These are phyloP conservation scores for Phytopythium sindhum DNA, from an alignment of 352 stramenopile genomes.

Conservation along the genomic window DNA sequence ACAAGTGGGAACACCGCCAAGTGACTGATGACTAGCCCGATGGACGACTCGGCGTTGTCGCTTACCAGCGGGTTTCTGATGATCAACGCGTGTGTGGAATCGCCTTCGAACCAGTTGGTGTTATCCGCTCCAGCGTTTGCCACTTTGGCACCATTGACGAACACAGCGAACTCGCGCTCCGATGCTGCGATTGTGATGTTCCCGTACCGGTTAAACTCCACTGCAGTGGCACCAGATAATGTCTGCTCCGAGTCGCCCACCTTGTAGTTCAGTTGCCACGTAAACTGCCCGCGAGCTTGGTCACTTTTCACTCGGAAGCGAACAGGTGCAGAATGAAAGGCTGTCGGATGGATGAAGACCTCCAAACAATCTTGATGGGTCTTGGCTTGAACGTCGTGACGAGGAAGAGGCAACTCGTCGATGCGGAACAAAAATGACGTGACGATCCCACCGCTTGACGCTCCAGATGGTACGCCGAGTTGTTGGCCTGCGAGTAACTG, in stretches of 20 bases:
- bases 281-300: background rate
- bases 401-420: constrained; percentile 4
- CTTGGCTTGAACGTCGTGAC: background rate
- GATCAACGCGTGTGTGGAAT: background rate
- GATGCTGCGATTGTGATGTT: background rate
- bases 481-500: constrained; percentile 32
- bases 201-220: constrained; percentile 3
- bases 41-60: background rate
- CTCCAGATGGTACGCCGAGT: constrained; percentile 8
- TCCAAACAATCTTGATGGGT: background rate
- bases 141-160: background rate
- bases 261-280: constrained; percentile 1
- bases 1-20: constrained; percentile 31
- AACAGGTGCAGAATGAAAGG: background rate
- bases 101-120: background rate
- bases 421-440: constrained; percentile 54
- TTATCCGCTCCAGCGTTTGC: background rate
- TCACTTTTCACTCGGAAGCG: constrained; percentile 1
- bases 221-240: background rate
- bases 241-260: background rate
- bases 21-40: constrained; percentile 35
- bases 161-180: background rate
- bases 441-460: constrained; percentile 3
- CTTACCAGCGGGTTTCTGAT: background rate
- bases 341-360: background rate